These are phyloP conservation scores for Chrysophaeum taylorii DNA, from an alignment of 352 stramenopile genomes.

Conservation along the genomic window DNA sequence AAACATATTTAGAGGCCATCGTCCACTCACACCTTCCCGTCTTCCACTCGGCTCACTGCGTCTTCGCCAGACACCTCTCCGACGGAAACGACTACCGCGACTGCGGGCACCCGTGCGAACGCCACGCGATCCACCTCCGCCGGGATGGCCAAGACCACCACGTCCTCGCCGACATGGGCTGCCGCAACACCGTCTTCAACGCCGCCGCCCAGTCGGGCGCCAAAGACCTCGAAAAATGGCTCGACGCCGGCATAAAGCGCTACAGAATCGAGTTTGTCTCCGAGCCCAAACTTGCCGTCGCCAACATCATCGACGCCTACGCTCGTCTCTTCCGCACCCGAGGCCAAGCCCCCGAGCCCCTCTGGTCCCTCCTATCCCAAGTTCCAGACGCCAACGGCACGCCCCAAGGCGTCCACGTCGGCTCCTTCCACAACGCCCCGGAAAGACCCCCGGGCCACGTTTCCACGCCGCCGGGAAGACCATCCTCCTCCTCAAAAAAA, in stretches of 20 bases:
- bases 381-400: slow-evolving; percentile 42
- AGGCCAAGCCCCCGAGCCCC: slow-evolving; percentile 24
- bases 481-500: no score
- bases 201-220: slow-evolving; percentile 42
- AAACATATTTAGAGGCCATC: slow-evolving; percentile 40
- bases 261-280: slow-evolving; percentile 49
- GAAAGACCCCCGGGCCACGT: slow-evolving; percentile 41
- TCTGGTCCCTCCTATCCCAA: slow-evolving; percentile 37
- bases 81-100: slow-evolving; percentile 46
- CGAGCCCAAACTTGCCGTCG: slow-evolving; percentile 33
- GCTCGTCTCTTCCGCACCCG: slow-evolving; percentile 26
- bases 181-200: slow-evolving; percentile 52
- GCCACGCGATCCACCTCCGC: slow-evolving; percentile 45
- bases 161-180: slow-evolving; percentile 51
- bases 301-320: slow-evolving; percentile 37
- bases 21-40: slow-evolving; percentile 47
- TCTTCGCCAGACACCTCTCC: slow-evolving; percentile 47
- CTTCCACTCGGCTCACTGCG: slow-evolving; percentile 51
- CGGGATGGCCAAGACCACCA: slow-evolving; percentile 46
- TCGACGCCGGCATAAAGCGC: slow-evolving; percentile 30
- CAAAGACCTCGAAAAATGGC: slow-evolving; percentile 39
- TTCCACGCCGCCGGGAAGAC: no score
- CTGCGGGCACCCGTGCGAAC: slow-evolving; percentile 47
- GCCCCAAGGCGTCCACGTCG: slow-evolving; percentile 34
- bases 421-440: slow-evolving; percentile 38